A percentile compares a stretch with the other conserved stretches of the same genome.
Conservation (phyloP, 805 yeast species). For the Priceomyces haplophilus region DNA sequence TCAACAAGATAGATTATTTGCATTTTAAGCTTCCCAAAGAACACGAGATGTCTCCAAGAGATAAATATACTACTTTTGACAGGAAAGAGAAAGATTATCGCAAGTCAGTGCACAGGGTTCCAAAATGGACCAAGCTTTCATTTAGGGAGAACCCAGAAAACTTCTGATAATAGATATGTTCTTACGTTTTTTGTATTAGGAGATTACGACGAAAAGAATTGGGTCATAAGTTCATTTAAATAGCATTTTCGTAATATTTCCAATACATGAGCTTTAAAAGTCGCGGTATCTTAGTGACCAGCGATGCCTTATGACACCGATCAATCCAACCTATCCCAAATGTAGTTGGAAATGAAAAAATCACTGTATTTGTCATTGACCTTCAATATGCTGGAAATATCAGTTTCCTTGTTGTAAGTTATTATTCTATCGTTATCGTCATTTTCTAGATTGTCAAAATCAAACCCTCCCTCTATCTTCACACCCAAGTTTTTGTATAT, state of each 20-base stretch:
- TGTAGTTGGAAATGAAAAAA: conserved; percentile 67
- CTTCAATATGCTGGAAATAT: conserved; percentile 48
- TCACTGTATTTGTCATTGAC: conserved; percentile 57
- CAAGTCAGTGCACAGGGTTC: conserved; percentile 82
- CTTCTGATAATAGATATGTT: neutral
- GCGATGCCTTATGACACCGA: no score
- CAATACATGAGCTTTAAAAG: neutral
- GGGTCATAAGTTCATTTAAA: no score
- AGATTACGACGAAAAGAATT: no score
- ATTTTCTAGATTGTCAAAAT: conserved; percentile 9
- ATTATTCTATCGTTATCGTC: conserved; percentile 38
- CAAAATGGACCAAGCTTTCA: conserved; percentile 87
- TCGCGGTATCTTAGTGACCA: neutral
- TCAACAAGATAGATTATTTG: conserved; percentile 34
- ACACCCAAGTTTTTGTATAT: conserved; percentile 62
- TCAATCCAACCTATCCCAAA: conserved; percentile 59
- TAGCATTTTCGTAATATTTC: neutral
- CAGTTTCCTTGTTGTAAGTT: conserved; percentile 47
- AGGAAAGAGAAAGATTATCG: conserved; percentile 74
- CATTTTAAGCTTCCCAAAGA: conserved; percentile 65
- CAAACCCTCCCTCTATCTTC: conserved; percentile 35
- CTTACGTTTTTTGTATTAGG: neutral
- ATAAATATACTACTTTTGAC: conserved; percentile 85
- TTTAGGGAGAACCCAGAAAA: conserved; percentile 73
- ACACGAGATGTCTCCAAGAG: conserved; percentile 70